Evolutionary conservation across 352 stramenopile species (phyloP), one percentile per base, ranked within the genome.

Genomic region (Pythium pyrilobum): DNA sequence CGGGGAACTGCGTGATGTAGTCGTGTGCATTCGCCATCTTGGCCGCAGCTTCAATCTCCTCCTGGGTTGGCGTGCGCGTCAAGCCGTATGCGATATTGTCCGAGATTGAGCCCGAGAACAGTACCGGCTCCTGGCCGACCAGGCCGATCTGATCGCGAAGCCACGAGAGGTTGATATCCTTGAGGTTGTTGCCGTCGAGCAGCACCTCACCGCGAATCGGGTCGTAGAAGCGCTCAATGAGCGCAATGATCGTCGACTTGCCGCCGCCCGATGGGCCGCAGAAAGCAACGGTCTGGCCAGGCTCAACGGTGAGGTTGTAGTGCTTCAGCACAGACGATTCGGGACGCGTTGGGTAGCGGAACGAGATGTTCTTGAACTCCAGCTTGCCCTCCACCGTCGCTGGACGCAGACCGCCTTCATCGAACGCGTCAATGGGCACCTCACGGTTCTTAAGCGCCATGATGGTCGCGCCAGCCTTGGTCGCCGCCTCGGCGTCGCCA

Each of bases 281-380:
- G 48, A 89, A 71, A 1, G 71, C 79, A 0, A 86, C 74, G 1
- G 75, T 88, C 34, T 84, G 62, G 0, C 77, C 77, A 25, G 75
- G 33, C 25, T 84, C 71, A 33, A 94, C 81, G 4, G 74, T 73
- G 6, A 98, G 63, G 54, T 82, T 90, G 53, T 97, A 80, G 47
- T 74, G 61, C 23, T 85, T 77, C 20, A 98, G 80, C 37, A 97
- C 78, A 5, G 60, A 68, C 6, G 75, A 64, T 2, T 85, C 57
- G 0, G 75, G 77, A 12, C 84, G 72, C 2, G 58, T 79, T 10
- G 85, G 81, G 62, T 95, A 95, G 5, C 74, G 58, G 65, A 95
- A 95, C 28, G 59, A 63, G 31, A 94, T 71, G 51, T 87, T 61
- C 27, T 54, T 49, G 59, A 92, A 92, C 24, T 75, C 56, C 12